phyloP scores from a whole-genome alignment of 2,329 filamentous ascomycete species.

The Fusarium zealandicum region DNA sequence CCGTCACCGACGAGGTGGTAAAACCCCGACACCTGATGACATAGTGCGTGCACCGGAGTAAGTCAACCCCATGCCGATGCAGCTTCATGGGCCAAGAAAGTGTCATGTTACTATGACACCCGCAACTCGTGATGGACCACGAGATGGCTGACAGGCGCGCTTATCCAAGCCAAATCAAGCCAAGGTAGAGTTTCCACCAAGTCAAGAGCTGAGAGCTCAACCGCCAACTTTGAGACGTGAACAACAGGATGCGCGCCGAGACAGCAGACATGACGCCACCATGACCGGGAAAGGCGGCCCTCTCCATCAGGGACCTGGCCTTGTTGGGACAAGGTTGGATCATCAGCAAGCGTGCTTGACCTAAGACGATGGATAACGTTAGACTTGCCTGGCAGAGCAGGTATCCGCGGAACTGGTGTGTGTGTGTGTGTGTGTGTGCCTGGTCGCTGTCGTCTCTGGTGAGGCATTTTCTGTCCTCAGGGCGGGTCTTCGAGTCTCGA shows the following conservation, averaged over 20 bases:
- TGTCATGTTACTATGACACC: conserved; percentile 9
- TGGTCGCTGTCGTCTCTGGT: conserved; percentile 12
- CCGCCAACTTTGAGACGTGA: conserved; percentile 13
- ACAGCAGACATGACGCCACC: conserved; percentile 27
- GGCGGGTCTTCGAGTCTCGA: conserved; percentile 35
- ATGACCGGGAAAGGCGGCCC: conserved; percentile 8
- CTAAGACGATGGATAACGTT: no score
- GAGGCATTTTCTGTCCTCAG: conserved; percentile 38
- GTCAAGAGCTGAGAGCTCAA: neutral
- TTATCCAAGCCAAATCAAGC: no score
- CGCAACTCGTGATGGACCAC: conserved; percentile 16
- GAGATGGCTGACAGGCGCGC: conserved; percentile 20
- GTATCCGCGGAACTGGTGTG: conserved; percentile 24
- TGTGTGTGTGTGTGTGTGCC: neutral
- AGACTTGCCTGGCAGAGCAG: conserved; percentile 24
- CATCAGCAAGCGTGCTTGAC: neutral
- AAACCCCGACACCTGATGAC: conserved; percentile 16
- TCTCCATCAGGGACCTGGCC: conserved; percentile 2
- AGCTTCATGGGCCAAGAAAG: conserved; percentile 6
- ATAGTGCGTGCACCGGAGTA: conserved; percentile 21
- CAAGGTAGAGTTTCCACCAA: neutral
- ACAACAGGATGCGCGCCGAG: conserved; percentile 22
- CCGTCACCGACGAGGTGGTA: conserved; percentile 21
- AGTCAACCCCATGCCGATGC: conserved; percentile 20
- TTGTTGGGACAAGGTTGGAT: conserved; percentile 16